phyloP scores from a whole-genome alignment of 352 stramenopile species.

The Pythium aquatile region DNA sequence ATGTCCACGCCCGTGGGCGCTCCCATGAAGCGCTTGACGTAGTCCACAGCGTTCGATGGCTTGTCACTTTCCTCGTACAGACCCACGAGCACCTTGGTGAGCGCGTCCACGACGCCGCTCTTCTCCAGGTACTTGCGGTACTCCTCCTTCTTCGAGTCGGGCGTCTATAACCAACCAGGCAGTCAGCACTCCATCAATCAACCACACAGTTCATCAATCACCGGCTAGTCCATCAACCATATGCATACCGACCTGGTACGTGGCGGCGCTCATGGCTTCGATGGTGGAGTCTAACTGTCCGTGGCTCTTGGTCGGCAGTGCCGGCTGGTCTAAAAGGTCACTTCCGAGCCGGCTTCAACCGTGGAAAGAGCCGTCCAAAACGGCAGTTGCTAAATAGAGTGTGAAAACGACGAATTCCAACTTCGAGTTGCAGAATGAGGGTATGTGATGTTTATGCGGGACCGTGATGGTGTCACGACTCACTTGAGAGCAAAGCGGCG shows the following conservation, averaged over 20 bases:
- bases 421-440: slow-evolving; percentile 13
- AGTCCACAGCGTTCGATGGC: slow-evolving; percentile 96
- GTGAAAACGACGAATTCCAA: background rate
- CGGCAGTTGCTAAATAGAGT: slow-evolving; percentile 20
- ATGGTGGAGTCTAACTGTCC: no score
- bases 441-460: slow-evolving; percentile 12
- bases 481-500: slow-evolving; percentile 15
- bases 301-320: background rate
- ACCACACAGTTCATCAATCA: slow-evolving; percentile 1
- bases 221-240: background rate
- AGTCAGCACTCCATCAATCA: background rate
- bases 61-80: slow-evolving; percentile 97
- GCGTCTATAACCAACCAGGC: slow-evolving; percentile 58
- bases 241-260: slow-evolving; percentile 48
- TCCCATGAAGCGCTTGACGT: slow-evolving; percentile 96
- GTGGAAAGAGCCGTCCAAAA: background rate
- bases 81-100: slow-evolving; percentile 97
- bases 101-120: slow-evolving; percentile 94
- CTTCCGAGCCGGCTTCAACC: slow-evolving; percentile 21
- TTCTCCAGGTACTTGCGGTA: slow-evolving; percentile 98
- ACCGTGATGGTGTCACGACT: slow-evolving; percentile 6
- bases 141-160: slow-evolving; percentile 98
- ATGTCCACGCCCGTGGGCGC: slow-evolving; percentile 90
- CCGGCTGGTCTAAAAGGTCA: slow-evolving; percentile 16
- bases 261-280: slow-evolving; percentile 41